These are phyloP conservation scores for Phytophthora fragariae DNA, from an alignment of 352 stramenopile species.

Conservation along the genomic window DNA sequence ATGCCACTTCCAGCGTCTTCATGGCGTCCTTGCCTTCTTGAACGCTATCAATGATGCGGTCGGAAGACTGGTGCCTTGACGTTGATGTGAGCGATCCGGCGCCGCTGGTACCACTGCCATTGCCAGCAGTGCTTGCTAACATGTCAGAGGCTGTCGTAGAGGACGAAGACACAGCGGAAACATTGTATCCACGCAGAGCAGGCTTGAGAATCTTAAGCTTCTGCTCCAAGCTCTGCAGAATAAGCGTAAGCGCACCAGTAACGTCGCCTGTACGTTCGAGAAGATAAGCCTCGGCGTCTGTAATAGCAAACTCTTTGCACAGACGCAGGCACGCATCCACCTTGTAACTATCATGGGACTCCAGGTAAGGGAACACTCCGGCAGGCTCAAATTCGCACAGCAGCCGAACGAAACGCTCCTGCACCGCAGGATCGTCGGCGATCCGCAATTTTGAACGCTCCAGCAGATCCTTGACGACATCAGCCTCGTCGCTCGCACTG, in stretches of 20 bases:
- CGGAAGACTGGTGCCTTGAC: slow-evolving; percentile 62
- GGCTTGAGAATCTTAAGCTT: slow-evolving; percentile 93
- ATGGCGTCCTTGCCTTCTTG: slow-evolving; percentile 82
- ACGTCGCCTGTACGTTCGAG: slow-evolving; percentile 94
- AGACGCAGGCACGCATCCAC: slow-evolving; percentile 85
- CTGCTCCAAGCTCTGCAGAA: slow-evolving; percentile 93
- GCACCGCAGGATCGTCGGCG: slow-evolving; percentile 80
- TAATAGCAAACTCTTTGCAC: slow-evolving; percentile 88
- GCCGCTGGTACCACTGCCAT: slow-evolving; percentile 9
- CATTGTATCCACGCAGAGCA: slow-evolving; percentile 81
- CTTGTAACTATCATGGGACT: slow-evolving; percentile 90
- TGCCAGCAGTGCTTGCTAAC: slow-evolving; percentile 34
- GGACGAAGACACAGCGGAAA: slow-evolving; percentile 46
- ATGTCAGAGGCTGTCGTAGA: slow-evolving; percentile 43
- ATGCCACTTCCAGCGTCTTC: slow-evolving; percentile 90
- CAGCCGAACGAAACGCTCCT: slow-evolving; percentile 85
- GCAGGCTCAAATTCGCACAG: slow-evolving; percentile 83
- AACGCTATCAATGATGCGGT: slow-evolving; percentile 88
- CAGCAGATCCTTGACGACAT: slow-evolving; percentile 82
- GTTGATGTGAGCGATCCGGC: slow-evolving; percentile 20
- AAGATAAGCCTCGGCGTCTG: slow-evolving; percentile 91
- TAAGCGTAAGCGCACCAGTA: slow-evolving; percentile 92
- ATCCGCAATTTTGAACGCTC: slow-evolving; percentile 85
- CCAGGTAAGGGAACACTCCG: slow-evolving; percentile 81
- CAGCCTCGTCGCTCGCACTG: slow-evolving; percentile 66